Evolutionary conservation across 345 rosid genomes (phyloP), one percentile per base, ranked within the genome.

Genomic region (Eucalyptus marginata): DNA sequence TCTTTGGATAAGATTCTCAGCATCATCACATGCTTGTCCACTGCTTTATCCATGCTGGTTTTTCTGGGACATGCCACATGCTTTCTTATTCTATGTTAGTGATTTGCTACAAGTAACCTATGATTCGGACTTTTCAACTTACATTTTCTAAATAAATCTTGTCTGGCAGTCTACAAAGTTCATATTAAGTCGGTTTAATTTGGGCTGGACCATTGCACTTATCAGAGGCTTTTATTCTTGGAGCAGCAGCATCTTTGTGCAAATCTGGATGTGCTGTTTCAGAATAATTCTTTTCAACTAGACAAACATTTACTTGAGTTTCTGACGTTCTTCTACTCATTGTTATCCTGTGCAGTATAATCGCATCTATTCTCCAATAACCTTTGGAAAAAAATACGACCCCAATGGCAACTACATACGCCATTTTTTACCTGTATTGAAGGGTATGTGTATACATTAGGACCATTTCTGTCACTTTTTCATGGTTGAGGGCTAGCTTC

Each of bases 311-410:
- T 27, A 13, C 0, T 31, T 79, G 46, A 83, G n/a, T 79, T 43
- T 71, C 49, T n/a, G 47, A 47, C 2, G 31, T 27, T 29, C 87
- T 27, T 29, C 86, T 52, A 18, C 49, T 88, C 88, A 79, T 62
- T 44, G 15, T 79, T 86, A 66, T 89, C 88, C 58, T 91, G 88
- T 71, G 68, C 94, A 96, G 99, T 96, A 96, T 90, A 92, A 97
- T 89, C 98, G 99, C 44, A 94, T 96, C 50, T 97, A 97, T 88
- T 97, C 99, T 17, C 99, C 98, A 29, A 86, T 94, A 91, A 92
- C 98, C 29, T 97, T 96, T 46, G 99, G 98, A 83, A 97, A 95
- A 96, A 97, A 96, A 92, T 96, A 95, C 8, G 99, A 97, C 87
- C 97, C 97, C 7, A 93, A 94, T 90, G 99, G 99, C 44, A 93